phyloP scores from a whole-genome alignment of 1,284 basidiomycete species.

The Cystobasidium pallidum region DNA sequence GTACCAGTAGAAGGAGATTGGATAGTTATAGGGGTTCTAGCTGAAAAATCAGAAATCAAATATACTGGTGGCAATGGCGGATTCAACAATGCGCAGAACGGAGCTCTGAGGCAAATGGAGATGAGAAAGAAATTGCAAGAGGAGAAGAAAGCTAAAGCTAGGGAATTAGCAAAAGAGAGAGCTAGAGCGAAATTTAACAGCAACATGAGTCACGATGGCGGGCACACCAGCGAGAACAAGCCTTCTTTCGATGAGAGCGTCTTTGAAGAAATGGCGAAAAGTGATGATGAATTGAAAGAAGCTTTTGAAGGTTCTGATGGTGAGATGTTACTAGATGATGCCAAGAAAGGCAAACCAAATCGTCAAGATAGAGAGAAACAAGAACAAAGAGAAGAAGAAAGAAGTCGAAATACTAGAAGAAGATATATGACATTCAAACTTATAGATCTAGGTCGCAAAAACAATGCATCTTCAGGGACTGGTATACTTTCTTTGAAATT shows the following conservation, averaged over 20 bases:
- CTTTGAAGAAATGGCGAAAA: constrained; percentile 18
- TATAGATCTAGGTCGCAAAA: constrained; percentile 69
- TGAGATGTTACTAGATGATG: constrained; percentile 57
- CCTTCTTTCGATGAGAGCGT: constrained; percentile 22
- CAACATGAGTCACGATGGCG: not conserved
- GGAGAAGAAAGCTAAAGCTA: constrained; percentile 32
- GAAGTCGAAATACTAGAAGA: constrained; percentile 30
- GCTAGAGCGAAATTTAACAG: constrained; percentile 1
- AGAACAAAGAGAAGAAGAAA: constrained; percentile 43
- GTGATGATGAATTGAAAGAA: constrained; percentile 40
- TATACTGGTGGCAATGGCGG: constrained; percentile 56
- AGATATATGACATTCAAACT: constrained; percentile 82
- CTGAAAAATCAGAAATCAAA: constrained; percentile 75
- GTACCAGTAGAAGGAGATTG: constrained; percentile 89
- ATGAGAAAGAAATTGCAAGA: constrained; percentile 20
- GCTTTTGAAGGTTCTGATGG: constrained; percentile 42
- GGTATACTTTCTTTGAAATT: constrained; percentile 78
- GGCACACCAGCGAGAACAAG: constrained; percentile 22
- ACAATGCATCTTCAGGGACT: constrained; percentile 67
- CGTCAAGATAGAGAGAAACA: too few species aligned
- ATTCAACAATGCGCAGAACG: not conserved
- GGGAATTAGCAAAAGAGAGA: constrained; percentile 23
- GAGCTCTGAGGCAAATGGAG: not conserved
- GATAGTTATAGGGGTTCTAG: constrained; percentile 85
- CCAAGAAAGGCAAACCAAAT: constrained; percentile 45